phyloP scores from a whole-genome alignment of 805 yeast genomes.

The Pichia sporocuriosa region DNA sequence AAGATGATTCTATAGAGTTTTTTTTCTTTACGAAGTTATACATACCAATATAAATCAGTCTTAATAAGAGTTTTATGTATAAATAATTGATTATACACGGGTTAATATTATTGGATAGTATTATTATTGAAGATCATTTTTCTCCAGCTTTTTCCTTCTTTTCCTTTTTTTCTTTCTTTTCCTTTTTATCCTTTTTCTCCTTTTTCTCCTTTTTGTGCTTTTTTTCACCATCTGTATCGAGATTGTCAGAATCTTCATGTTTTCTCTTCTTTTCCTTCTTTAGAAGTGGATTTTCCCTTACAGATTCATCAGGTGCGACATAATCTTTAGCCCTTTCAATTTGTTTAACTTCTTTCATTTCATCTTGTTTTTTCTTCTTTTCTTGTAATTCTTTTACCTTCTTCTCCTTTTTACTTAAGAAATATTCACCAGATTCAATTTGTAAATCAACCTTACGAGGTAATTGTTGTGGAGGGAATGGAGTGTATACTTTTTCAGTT shows the following conservation, averaged over 20 bases:
- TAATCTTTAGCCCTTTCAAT: constrained; percentile 70
- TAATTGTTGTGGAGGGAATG: constrained; percentile 96
- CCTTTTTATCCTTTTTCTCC: constrained; percentile 14
- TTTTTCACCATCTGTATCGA: constrained; percentile 22
- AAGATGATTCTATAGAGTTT: neutral
- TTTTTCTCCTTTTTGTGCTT: constrained; percentile 27
- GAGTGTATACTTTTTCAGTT: constrained; percentile 79
- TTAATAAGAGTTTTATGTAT: too few species aligned
- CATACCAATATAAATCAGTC: neutral
- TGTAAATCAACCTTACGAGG: constrained; percentile 97
- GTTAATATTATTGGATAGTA: constrained; percentile 8
- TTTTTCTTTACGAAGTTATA: neutral
- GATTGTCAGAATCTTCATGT: constrained; percentile 23
- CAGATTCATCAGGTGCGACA: constrained; percentile 75
- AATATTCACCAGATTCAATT: constrained; percentile 97
- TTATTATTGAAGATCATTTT: too few species aligned
- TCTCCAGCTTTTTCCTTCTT: constrained; percentile 12
- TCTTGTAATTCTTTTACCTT: constrained; percentile 62
- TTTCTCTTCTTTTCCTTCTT: constrained; percentile 27
- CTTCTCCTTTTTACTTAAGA: constrained; percentile 82
- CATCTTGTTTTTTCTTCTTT: constrained; percentile 73
- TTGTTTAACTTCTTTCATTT: constrained; percentile 56
- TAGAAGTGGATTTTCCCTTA: constrained; percentile 31
- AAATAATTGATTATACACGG: neutral
- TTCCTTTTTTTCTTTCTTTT: constrained; percentile 13